phyloP scores from a whole-genome alignment of 805 yeast species.

The Saturnispora halmiae region DNA sequence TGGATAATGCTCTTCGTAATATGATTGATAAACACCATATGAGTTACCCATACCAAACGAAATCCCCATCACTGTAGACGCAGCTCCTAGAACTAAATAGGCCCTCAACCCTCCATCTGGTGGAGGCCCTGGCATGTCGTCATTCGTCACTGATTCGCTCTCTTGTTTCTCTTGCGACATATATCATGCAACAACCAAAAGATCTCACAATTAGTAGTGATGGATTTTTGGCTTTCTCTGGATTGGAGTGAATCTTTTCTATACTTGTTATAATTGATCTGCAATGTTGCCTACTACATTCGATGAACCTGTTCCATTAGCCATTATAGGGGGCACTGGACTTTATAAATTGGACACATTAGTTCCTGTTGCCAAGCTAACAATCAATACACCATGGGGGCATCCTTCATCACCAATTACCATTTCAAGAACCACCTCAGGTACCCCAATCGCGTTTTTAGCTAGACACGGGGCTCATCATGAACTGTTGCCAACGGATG shows the following conservation, averaged over 20 bases:
- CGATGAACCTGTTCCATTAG: slow-evolving; percentile 64
- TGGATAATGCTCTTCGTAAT: slow-evolving; percentile 35
- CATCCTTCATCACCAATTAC: slow-evolving; percentile 91
- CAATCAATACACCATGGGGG: slow-evolving; percentile 95
- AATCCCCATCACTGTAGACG: slow-evolving; percentile 36
- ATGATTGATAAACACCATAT: slow-evolving; percentile 49
- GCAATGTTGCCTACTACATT: slow-evolving; percentile 39
- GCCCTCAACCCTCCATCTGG: slow-evolving; percentile 42
- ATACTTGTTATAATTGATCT: background rate
- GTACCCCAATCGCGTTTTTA: slow-evolving; percentile 84
- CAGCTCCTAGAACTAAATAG: slow-evolving; percentile 46
- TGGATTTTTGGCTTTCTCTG: no score
- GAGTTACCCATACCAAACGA: slow-evolving; percentile 54
- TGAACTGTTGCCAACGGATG: slow-evolving; percentile 82
- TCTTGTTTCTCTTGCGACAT: no score
- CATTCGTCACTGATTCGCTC: background rate
- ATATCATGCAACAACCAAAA: no score
- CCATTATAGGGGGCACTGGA: slow-evolving; percentile 98
- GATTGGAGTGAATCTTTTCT: no score
- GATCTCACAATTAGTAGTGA: no score
- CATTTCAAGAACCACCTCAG: slow-evolving; percentile 64
- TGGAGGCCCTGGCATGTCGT: background rate
- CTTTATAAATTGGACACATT: slow-evolving; percentile 76
- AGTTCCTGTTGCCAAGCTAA: slow-evolving; percentile 75
- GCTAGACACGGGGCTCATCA: slow-evolving; percentile 93